Conservation (phyloP, 441 rosid genomes). For the Gossypium laxum region DNA sequence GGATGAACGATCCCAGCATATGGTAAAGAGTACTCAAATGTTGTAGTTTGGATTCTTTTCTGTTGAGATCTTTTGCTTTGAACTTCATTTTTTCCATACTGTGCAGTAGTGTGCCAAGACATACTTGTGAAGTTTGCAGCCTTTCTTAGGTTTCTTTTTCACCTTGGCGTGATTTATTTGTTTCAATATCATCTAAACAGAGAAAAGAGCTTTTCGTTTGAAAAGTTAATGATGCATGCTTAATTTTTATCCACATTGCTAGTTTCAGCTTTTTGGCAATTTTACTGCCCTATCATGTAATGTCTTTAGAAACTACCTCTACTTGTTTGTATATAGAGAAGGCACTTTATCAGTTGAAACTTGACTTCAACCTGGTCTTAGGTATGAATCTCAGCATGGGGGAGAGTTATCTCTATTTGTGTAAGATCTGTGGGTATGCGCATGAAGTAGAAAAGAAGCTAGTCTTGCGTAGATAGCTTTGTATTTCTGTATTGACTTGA, state of each 20-base stretch:
- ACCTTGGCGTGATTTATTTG: background rate
- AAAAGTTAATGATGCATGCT: background rate
- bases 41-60: background rate
- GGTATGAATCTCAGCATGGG: background rate
- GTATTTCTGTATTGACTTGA: background rate
- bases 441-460: background rate
- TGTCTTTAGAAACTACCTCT: background rate
- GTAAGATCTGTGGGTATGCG: background rate
- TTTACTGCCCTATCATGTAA: background rate
- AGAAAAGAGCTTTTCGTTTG: background rate
- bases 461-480: background rate
- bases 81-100: background rate
- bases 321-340: background rate
- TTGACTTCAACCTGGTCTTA: background rate
- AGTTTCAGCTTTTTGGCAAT: background rate
- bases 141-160: background rate
- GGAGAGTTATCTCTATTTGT: background rate
- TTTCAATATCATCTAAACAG: background rate
- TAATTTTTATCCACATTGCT: background rate
- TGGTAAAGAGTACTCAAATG: conserved; percentile 37
- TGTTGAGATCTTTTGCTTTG: background rate
- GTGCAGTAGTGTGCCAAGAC: background rate
- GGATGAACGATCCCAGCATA: conserved; percentile 93
- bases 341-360: background rate
- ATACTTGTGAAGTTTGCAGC: background rate